phyloP scores from a whole-genome alignment of 2,329 filamentous ascomycete genomes.

The Ophiostoma tasmaniense region DNA sequence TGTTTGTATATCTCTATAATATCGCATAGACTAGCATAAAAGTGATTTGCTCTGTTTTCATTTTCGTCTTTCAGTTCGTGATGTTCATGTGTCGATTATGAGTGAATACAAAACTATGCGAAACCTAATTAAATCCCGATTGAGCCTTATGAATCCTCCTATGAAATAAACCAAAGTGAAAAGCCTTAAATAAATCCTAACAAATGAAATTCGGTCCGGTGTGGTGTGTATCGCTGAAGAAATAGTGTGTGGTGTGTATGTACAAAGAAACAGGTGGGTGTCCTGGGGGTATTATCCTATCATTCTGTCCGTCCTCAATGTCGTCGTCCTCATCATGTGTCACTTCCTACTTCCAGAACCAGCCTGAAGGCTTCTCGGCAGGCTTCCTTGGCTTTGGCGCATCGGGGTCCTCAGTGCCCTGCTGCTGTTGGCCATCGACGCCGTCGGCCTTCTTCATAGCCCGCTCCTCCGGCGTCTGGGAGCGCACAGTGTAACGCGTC shows the following conservation, averaged over 20 bases:
- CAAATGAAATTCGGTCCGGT: background rate
- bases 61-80: background rate
- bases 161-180: background rate
- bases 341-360: constrained; percentile 35
- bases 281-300: constrained; percentile 2
- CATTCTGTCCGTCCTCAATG: background rate
- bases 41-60: background rate
- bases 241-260: background rate
- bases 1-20: background rate
- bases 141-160: background rate
- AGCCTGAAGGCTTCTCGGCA: constrained; percentile 26
- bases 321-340: background rate
- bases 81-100: background rate
- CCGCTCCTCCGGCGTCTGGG: constrained; percentile 5
- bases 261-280: background rate
- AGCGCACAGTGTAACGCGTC: constrained; percentile 24
- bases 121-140: background rate
- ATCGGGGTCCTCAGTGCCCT: background rate
- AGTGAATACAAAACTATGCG: too few relatives aligned
- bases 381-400: background rate
- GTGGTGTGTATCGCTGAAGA: background rate
- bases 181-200: background rate
- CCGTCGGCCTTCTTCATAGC: constrained; percentile 6
- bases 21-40: background rate
- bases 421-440: background rate